Evolutionary conservation across 2,329 filamentous ascomycete species (phyloP), one percentile per base, ranked within the genome.

Genomic region (Alternaria sp.): DNA sequence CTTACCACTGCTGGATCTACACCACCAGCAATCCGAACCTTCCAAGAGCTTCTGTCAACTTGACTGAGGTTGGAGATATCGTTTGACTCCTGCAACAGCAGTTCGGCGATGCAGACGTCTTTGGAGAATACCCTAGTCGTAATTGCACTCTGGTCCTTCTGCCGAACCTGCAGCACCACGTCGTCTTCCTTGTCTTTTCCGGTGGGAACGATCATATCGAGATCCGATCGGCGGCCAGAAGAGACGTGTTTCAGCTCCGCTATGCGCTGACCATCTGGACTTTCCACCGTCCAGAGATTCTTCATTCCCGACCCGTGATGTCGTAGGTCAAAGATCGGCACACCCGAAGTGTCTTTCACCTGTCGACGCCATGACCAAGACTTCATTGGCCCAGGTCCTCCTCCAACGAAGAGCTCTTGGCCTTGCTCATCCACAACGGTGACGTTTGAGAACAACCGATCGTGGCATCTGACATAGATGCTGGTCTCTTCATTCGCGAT

Each of bases 41-140:
- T 46, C 53, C 53, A 56, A 46, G 53, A 44, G 43, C 53, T 56
- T 21, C 53, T 40, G 17, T 56, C 53, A 15, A 56, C 21, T 26
- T 25, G 19, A 17, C 36, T 56, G 19, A 45, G 36, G 17, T 56
- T 40, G 17, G 53, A 26, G 17, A 56, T 56, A 15, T 56, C 53
- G 36, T 56, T 56, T 6, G 53, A 56, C 53, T 56, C 53, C 5
- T 45, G 53, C 15, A 56, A 17, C 36, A 28, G 53, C 36, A 56
- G 17, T 15, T 45, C 53, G n/a, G 53, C 53, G 25, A 56, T 45
- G 3, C 53, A 56, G 11, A 7, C 19, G n/a, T 44, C 25, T 8
- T 25, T 30, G 17, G n/a, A 56, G 17, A 49, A 49, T 9, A 49
- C 46, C 6, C 25, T 19, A 49, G 46, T 49, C 21, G 46, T 49